Evolutionary conservation across 805 yeast species (phyloP), one percentile per base, ranked within the genome.

Genomic region (Candida ortonii): DNA sequence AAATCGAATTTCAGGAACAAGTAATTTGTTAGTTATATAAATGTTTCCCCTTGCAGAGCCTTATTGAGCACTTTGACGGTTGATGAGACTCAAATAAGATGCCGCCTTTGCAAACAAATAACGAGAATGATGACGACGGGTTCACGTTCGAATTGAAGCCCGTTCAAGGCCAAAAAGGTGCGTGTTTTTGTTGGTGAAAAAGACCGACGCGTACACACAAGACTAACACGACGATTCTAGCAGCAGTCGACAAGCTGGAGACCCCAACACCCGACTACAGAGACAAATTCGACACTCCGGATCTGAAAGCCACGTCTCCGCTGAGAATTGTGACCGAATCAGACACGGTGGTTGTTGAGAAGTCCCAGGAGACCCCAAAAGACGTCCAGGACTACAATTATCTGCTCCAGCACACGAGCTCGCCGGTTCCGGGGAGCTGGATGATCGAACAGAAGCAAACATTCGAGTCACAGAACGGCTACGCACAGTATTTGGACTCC

Each of bases 341-440:
- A 8, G 21, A 15, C 19, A 28, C 18, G 5, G 11, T 10, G 14
- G 22, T n/a, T 16, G 31, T 14, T n/a, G 13, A 23, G 20, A 17
- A 22, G 25, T 7, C 13, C 21, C 9, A 27, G n/a, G 26, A 24
- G 16, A 41, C 45, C 2, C 40, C 51, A 5, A 47, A 44, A 20
- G 49, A 44, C 19, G 32, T 33, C 25, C 36, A 34, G 17, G 61
- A 56, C 26, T 58, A 48, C 37, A 46, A 49, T 3, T 52, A 57
- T 25, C 38, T 53, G 2, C 27, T 48, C 3, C 47, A 50, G 5
- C 52, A 50, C 28, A 23, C 50, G 16, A 54, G 57, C 16, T 44
- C 57, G 21, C 47, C 47, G 16, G 50, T 50, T 49, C 55, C 61
- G 10, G 57, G 57, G 6, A 47, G 57, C 5, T 57, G 60, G 63